Evolutionary conservation across 2,329 filamentous ascomycete species (phyloP).

Genomic region (Thelonectria rubi): DNA sequence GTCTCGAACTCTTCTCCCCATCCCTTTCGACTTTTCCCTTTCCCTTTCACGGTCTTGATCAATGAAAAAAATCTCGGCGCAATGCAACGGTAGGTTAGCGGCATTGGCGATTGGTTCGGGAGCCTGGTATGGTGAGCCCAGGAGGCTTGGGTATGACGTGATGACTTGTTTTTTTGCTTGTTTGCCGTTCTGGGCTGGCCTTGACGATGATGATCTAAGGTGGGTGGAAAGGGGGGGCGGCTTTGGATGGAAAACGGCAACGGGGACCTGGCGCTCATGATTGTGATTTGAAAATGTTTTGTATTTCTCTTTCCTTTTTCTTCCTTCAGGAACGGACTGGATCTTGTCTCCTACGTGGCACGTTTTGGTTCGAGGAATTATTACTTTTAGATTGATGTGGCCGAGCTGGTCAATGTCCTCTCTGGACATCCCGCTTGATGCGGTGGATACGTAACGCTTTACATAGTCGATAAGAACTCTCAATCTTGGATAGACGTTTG

Average conservation of each 20-base stretch:
- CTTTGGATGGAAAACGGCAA: constrained; percentile 27
- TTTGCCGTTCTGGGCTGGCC: constrained; percentile 22
- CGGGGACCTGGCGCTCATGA: constrained; percentile 28
- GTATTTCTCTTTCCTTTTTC: neutral
- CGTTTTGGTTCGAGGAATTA: constrained; percentile 23
- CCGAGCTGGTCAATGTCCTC: constrained; percentile 13
- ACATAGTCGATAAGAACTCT: constrained; percentile 17
- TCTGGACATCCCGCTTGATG: constrained; percentile 25
- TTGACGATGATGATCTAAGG: constrained; percentile 25
- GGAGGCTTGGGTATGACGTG: constrained; percentile 28
- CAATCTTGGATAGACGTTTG: neutral
- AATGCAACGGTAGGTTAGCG: constrained; percentile 24
- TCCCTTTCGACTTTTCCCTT: constrained; percentile 25
- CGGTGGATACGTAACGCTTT: constrained; percentile 13
- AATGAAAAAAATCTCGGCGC: constrained; percentile 31
- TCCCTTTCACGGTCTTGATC: constrained; percentile 19
- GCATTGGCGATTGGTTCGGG: constrained; percentile 21
- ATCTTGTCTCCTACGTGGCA: constrained; percentile 26
- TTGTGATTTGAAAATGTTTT: constrained; percentile 9
- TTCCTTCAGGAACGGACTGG: constrained; percentile 29
- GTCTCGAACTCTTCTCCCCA: constrained; percentile 3
- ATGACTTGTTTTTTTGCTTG: constrained; percentile 23
- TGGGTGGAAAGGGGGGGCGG: constrained; percentile 29
- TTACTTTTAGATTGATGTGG: constrained; percentile 21
- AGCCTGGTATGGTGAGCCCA: constrained; percentile 12